Conservation (phyloP, 75 land plant genomes). For the Cupressus sempervirens region DNA sequence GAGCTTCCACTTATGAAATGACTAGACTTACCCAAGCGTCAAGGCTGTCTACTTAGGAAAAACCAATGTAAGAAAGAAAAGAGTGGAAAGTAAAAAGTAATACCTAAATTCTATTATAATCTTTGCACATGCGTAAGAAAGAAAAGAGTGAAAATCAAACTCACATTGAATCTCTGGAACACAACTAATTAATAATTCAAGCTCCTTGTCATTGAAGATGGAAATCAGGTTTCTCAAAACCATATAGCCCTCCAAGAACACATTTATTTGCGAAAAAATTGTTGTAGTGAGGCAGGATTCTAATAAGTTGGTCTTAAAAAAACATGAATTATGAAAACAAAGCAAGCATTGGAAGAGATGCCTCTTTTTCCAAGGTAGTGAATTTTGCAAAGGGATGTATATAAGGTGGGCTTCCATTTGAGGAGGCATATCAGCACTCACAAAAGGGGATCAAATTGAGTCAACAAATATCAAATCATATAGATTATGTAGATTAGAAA, state of each 20-base stretch:
- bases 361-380: too few relatives aligned
- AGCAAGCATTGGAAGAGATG: too few relatives aligned
- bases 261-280: conserved; percentile 91
- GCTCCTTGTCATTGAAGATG: conserved; percentile 94
- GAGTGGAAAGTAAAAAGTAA: conserved; percentile 36
- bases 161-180: conserved; percentile 97
- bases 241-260: conserved; percentile 94
- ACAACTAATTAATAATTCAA: conserved; percentile 91
- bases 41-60: conserved; percentile 29
- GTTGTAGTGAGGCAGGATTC: conserved; percentile 93
- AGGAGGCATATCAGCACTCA: too few relatives aligned
- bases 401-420: too few relatives aligned
- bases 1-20: neutral
- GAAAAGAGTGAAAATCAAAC: conserved; percentile 11
- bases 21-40: conserved; percentile 63
- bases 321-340: too few relatives aligned
- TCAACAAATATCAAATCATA: too few relatives aligned
- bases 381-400: too few relatives aligned
- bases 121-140: neutral
- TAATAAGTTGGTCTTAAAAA: too few relatives aligned
- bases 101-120: neutral
- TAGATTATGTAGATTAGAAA: too few relatives aligned
- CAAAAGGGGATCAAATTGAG: too few relatives aligned
- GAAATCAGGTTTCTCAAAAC: conserved; percentile 76
- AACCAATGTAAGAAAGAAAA: neutral